Evolutionary conservation across 2,329 filamentous ascomycete species (phyloP).

Genomic region (Hirsutella minnesotensis): DNA sequence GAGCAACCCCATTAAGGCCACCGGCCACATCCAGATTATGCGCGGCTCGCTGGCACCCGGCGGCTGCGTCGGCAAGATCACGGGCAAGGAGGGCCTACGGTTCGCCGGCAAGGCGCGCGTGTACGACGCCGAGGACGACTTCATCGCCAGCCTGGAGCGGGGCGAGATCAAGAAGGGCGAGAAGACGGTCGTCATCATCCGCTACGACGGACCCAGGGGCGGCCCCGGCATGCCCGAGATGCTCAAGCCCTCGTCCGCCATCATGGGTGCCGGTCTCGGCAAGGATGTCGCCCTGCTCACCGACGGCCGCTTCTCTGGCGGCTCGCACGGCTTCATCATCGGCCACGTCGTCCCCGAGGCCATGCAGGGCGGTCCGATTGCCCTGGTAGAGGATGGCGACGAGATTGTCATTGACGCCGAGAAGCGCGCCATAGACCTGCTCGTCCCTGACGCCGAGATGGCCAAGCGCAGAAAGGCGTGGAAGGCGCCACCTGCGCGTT

Average conservation of each 20-base stretch:
- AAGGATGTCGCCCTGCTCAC: conserved; percentile 65
- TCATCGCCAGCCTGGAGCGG: conserved; percentile 64
- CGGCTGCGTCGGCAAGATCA: conserved; percentile 87
- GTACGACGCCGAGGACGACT: conserved; percentile 72
- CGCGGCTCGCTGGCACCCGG: conserved; percentile 75
- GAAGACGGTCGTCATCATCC: conserved; percentile 82
- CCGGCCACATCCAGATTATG: conserved; percentile 82
- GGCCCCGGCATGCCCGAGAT: conserved; percentile 94
- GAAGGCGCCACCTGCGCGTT: conserved; percentile 48
- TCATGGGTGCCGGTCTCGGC: conserved; percentile 81
- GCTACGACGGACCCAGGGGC: conserved; percentile 88
- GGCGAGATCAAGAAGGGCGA: conserved; percentile 74
- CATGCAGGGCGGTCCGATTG: conserved; percentile 75
- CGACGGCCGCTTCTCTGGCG: conserved; percentile 68
- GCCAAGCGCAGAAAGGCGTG: conserved; percentile 44
- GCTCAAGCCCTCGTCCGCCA: conserved; percentile 80
- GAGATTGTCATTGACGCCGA: conserved; percentile 73
- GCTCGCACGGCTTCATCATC: conserved; percentile 77
- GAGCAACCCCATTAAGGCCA: conserved; percentile 73
- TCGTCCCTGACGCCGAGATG: conserved; percentile 55
- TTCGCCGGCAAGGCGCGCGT: conserved; percentile 74
- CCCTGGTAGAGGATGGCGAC: conserved; percentile 70
- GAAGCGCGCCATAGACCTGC: conserved; percentile 54
- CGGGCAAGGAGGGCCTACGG: conserved; percentile 77
- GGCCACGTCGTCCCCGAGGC: conserved; percentile 83